phyloP scores from a whole-genome alignment of 140 eudicot genomes.

The Oenanthe javanica region DNA sequence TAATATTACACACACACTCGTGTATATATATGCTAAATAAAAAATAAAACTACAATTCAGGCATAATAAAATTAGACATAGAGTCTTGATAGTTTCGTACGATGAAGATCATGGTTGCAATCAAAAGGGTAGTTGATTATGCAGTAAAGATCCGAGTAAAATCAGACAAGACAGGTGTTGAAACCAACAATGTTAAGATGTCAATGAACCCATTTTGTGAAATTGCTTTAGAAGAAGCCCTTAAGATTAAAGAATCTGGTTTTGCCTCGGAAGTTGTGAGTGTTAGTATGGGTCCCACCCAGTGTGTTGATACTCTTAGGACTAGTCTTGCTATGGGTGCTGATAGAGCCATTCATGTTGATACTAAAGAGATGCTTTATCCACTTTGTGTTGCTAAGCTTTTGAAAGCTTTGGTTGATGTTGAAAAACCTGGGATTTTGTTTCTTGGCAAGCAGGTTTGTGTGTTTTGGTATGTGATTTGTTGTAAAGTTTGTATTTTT shows the following conservation, averaged over 20 bases:
- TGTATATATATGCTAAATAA: too few species aligned
- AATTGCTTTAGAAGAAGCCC: conserved; percentile 83
- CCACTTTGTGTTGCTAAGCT: conserved; percentile 79
- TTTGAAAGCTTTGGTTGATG: conserved; percentile 69
- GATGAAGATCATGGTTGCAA: conserved; percentile 93
- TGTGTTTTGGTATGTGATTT: neutral
- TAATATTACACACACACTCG: too few species aligned
- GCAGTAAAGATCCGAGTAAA: conserved; percentile 90
- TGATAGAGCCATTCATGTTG: conserved; percentile 87
- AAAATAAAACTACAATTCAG: neutral
- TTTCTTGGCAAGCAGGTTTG: conserved; percentile 69
- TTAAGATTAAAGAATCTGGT: conserved; percentile 59
- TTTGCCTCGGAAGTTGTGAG: conserved; percentile 77
- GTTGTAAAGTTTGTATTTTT: neutral
- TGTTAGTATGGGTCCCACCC: conserved; percentile 69
- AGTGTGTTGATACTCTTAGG: conserved; percentile 74
- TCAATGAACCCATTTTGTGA: conserved; percentile 98
- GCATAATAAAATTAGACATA: neutral
- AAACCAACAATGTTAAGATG: conserved; percentile 86
- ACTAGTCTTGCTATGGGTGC: conserved; percentile 98
- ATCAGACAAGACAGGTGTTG: conserved; percentile 91
- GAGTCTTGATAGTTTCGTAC: neutral
- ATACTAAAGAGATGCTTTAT: conserved; percentile 26
- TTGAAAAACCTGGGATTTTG: conserved; percentile 62
- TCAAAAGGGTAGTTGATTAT: conserved; percentile 86